Evolutionary conservation across 2,329 filamentous ascomycete genomes (phyloP).

Genomic region (Venturia asperata): DNA sequence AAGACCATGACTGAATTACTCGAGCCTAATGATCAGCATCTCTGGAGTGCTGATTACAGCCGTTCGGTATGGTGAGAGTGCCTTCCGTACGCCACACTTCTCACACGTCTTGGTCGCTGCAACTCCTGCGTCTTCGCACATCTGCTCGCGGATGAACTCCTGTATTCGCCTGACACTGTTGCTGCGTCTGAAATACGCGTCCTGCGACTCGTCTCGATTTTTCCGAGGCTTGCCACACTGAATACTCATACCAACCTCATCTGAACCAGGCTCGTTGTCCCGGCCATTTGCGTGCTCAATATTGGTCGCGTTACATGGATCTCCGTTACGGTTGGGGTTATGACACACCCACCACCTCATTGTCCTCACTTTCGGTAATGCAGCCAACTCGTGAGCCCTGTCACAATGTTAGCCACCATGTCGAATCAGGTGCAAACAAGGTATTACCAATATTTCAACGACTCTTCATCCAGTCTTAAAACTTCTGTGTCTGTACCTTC

Average conservation of each 20-base stretch:
- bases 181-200: background rate
- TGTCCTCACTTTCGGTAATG: background rate
- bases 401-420: background rate
- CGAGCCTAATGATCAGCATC: conserved; percentile 4
- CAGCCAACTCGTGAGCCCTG: background rate
- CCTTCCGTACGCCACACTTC: background rate
- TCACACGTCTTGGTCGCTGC: background rate
- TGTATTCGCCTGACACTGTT: background rate
- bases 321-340: background rate
- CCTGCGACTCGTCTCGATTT: background rate
- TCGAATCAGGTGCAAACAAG: background rate
- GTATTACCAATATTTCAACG: background rate
- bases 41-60: conserved; percentile 9
- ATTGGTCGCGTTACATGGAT: background rate
- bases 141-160: background rate
- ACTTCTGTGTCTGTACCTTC: background rate
- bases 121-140: background rate
- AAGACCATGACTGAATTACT: background rate
- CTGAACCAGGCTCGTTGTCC: background rate
- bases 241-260: background rate
- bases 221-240: background rate
- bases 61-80: background rate
- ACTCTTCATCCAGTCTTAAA: background rate
- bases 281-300: background rate
- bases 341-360: background rate